A percentile compares a stretch with the other conserved stretches of the same genome.
These are phyloP conservation scores for Lumnitzera littorea DNA, from an alignment of 345 rosid genomes.

Conservation along the genomic window DNA sequence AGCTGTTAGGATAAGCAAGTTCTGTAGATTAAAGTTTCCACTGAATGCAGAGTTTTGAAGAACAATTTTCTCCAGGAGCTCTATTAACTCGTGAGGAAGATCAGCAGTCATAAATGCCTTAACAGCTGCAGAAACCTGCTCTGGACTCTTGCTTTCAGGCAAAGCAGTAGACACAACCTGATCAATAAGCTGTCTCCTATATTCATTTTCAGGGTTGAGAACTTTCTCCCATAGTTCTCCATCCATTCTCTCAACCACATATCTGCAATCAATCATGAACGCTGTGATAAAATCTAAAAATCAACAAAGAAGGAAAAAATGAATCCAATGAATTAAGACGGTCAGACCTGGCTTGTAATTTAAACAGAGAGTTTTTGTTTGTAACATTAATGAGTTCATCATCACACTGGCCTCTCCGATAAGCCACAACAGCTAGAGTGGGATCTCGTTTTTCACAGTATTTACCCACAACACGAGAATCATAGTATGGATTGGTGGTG, in stretches of 20 bases:
- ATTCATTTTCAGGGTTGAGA: conserved; percentile 74
- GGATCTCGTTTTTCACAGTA: conserved; percentile 99
- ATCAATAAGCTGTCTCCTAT: conserved; percentile 90
- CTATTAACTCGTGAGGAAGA: conserved; percentile 43
- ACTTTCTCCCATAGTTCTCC: conserved; percentile 98
- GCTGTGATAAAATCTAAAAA: conserved; percentile 13
- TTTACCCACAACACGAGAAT: conserved; percentile 94
- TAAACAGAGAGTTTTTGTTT: conserved; percentile 91
- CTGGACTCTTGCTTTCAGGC: conserved; percentile 57
- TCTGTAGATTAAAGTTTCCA: conserved; percentile 93
- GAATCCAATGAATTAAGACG: conserved; percentile 1
- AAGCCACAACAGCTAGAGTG: conserved; percentile 94
- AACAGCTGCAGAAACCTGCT: conserved; percentile 49
- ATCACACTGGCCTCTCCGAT: conserved; percentile 96
- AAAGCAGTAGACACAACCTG: conserved; percentile 95
- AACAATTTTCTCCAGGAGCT: conserved; percentile 74
- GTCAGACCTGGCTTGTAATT: conserved; percentile 92
- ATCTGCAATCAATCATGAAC: conserved; percentile 36
- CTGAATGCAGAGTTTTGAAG: conserved; percentile 98
- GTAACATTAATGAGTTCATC: conserved; percentile 96
- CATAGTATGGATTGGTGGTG: conserved; percentile 97
- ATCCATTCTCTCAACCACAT: conserved; percentile 99
- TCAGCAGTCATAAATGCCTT: conserved; percentile 50
- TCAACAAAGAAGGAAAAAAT: conserved; percentile 9
- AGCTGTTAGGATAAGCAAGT: conserved; percentile 92